Base-by-base conservation (phyloP, 1,284 basidiomycete species). In the Cronartium quercuum region DNA sequence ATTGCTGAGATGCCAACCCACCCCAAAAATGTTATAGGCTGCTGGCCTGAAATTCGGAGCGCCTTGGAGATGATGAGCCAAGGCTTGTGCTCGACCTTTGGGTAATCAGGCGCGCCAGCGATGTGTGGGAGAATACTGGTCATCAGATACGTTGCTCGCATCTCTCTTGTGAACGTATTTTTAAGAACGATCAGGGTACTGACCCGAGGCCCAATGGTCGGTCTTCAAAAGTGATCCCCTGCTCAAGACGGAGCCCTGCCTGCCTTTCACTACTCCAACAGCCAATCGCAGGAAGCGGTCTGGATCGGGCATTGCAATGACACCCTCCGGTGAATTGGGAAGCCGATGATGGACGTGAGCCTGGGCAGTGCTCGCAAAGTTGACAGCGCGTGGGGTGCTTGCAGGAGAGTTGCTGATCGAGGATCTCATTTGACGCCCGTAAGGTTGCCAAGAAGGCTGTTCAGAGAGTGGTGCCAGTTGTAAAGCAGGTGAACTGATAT, bases 1-100 rank as follows among this genome's bases (percentile, higher is more conserved):
- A n/a, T n/a, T n/a, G n/a, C n/a, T n/a, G 21, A 29, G 21, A 57
- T 24, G 55, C 21, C 6, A 90, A 88, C 86, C 71, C 88, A 85
- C 82, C 29, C 82, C 81, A 29, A 80, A 81, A 47, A 81, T 78
- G 9, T 77, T 29, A 90, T 89, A 63, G 47, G 79, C 80, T 10
- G 81, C 80, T 57, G 91, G 88, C 76, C 96, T 86, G 81, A 98
- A 98, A 83, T 98, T 97, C 2, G 95, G 94, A 24, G 95, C 95
- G 44, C 96, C 96, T 81, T 84, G 83, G 3, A 99, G 86, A 77
- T 91, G 71, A 62, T 75, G 71, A 7, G 71, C 58, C 24, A 75
- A 44, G 13, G 65, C 41, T 44, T 75, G 63, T 15, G 70, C 70
- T 65, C 70, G 62, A 66, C 70, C 70, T 73, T 34, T 38, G 9